These are phyloP conservation scores for Alternaria atra DNA, from an alignment of 2,329 filamentous ascomycete genomes.

Conservation along the genomic window DNA sequence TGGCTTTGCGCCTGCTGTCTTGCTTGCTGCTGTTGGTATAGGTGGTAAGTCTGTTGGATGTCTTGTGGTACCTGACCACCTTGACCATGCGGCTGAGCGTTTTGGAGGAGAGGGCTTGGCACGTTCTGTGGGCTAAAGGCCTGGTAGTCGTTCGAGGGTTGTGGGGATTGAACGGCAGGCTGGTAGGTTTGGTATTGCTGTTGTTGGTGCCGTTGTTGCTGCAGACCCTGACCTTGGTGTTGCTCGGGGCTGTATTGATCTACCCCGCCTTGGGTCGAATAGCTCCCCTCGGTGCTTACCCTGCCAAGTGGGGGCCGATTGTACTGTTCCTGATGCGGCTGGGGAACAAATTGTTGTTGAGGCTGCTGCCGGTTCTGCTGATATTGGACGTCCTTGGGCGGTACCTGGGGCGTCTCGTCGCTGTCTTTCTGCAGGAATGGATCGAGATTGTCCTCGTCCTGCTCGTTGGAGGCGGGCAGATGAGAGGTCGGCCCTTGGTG, in stretches of 20 bases:
- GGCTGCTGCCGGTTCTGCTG: slow-evolving; percentile 36
- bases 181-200: slow-evolving; percentile 46
- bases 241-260: slow-evolving; percentile 51
- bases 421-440: slow-evolving; percentile 50
- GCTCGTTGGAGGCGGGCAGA: slow-evolving; percentile 48
- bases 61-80: slow-evolving; percentile 35
- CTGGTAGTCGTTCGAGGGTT: slow-evolving; percentile 42
- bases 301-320: slow-evolving; percentile 50
- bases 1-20: slow-evolving; percentile 33
- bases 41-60: slow-evolving; percentile 36
- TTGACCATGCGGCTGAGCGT: slow-evolving; percentile 43
- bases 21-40: slow-evolving; percentile 30
- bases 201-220: slow-evolving; percentile 38
- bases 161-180: slow-evolving; percentile 33
- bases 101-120: slow-evolving; percentile 40
- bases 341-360: slow-evolving; percentile 38
- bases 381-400: slow-evolving; percentile 48
- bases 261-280: slow-evolving; percentile 50
- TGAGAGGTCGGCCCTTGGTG: slow-evolving; percentile 44
- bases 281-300: slow-evolving; percentile 51
- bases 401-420: slow-evolving; percentile 41
- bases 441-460: slow-evolving; percentile 50
- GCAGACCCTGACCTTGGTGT: slow-evolving; percentile 38
- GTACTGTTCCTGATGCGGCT: slow-evolving; percentile 44
- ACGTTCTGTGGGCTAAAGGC: slow-evolving; percentile 44